A percentile compares a stretch with the other conserved stretches of the same genome.
These are phyloP conservation scores for Aspergillus baeticus DNA, from an alignment of 495 filamentous ascomycete genomes.

Conservation along the genomic window DNA sequence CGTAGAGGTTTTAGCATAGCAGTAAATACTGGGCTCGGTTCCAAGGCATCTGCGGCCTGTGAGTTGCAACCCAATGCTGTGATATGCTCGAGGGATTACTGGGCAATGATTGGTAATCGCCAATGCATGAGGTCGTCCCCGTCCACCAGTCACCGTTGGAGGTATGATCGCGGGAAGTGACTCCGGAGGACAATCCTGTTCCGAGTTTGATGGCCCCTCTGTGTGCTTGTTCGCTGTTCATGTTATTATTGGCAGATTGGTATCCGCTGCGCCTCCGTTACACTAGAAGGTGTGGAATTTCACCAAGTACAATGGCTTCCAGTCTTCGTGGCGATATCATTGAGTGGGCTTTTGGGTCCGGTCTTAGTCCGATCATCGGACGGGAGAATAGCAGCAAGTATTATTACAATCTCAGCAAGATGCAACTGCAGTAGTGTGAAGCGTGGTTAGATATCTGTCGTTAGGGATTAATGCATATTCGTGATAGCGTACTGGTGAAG, in stretches of 20 bases:
- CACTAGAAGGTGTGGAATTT: background rate
- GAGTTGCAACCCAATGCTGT: too few relatives aligned
- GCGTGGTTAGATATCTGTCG: background rate
- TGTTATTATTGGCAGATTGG: background rate
- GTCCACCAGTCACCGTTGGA: background rate
- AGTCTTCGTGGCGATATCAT: background rate
- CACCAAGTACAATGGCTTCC: background rate
- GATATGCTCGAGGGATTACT: too few relatives aligned
- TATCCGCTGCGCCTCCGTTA: background rate
- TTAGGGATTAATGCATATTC: too few relatives aligned
- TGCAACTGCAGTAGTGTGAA: background rate
- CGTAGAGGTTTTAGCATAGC: too few relatives aligned
- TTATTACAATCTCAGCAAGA: background rate
- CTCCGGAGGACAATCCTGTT: too few relatives aligned
- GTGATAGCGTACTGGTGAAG: too few relatives aligned
- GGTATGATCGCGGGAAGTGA: background rate
- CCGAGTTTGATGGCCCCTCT: too few relatives aligned
- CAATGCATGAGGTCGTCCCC: background rate
- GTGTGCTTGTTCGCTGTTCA: background rate
- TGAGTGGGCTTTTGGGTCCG: background rate
- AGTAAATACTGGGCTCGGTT: too few relatives aligned
- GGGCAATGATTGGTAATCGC: background rate
- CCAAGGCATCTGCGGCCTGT: too few relatives aligned
- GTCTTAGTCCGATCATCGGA: constrained; percentile 6
- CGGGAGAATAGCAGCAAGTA: background rate